Evolutionary conservation across 345 rosid genomes (phyloP).

Genomic region (Xanthoceras sorbifolium): DNA sequence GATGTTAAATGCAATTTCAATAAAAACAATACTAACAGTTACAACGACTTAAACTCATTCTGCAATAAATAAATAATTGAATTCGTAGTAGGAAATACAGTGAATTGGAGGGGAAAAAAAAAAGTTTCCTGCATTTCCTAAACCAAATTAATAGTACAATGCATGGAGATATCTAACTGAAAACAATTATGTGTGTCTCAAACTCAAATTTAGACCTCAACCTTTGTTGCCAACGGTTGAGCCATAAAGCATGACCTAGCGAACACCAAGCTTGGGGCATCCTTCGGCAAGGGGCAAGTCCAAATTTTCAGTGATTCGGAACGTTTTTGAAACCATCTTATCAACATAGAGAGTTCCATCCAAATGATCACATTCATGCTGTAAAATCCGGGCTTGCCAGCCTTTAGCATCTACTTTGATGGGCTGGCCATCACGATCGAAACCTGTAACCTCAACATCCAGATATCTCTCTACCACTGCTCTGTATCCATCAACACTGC

Average conservation of each 20-base stretch:
- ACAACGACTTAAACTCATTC: not conserved
- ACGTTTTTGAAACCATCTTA: conserved; percentile 80
- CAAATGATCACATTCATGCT: conserved; percentile 92
- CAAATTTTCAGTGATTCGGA: conserved; percentile 74
- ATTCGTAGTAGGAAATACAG: not conserved
- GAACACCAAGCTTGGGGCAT: conserved; percentile 70
- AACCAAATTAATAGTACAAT: not conserved
- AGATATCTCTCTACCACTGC: conserved; percentile 78
- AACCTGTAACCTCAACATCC: conserved; percentile 83
- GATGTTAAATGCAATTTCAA: not conserved
- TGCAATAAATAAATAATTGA: not conserved
- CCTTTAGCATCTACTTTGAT: conserved; percentile 81
- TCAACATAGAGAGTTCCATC: conserved; percentile 84
- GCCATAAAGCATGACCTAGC: conserved; percentile 15
- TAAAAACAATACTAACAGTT: not conserved
- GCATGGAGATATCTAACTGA: not conserved
- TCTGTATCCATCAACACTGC: conserved; percentile 84
- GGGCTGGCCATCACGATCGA: conserved; percentile 56
- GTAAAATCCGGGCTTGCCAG: conserved; percentile 91
- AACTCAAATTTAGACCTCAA: not conserved
- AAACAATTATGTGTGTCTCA: not conserved
- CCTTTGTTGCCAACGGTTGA: not conserved
- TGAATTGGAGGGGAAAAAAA: not conserved
- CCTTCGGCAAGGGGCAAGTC: conserved; percentile 82
- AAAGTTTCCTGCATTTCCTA: conserved; percentile 25